These are phyloP conservation scores for Lepidium africanum DNA, from an alignment of 345 rosid species.

Conservation along the genomic window DNA sequence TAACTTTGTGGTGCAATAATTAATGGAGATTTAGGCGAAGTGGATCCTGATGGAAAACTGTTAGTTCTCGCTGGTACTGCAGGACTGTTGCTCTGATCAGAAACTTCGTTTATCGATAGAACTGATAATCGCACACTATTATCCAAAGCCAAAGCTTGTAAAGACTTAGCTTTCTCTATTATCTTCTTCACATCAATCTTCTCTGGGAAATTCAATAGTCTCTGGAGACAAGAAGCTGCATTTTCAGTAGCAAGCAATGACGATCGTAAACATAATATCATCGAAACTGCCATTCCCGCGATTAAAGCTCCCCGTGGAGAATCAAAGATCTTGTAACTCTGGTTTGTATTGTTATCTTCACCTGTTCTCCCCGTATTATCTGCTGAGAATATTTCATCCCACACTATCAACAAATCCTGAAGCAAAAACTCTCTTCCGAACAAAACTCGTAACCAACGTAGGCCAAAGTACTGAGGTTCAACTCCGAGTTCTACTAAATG, in stretches of 20 bases:
- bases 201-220: constrained; percentile 76
- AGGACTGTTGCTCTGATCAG: constrained; percentile 23
- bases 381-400: constrained; percentile 92
- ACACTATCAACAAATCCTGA: constrained; percentile 60
- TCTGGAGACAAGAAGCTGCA: constrained; percentile 87
- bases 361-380: constrained; percentile 34
- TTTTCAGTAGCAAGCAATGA: constrained; percentile 88
- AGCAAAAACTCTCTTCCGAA: constrained; percentile 90
- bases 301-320: constrained; percentile 77
- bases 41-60: constrained; percentile 42
- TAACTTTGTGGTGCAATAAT: constrained; percentile 65
- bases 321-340: constrained; percentile 43
- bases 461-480: constrained; percentile 95
- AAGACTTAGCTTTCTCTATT: constrained; percentile 64
- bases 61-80: constrained; percentile 38
- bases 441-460: constrained; percentile 91
- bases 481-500: constrained; percentile 91
- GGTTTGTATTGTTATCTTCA: constrained; percentile 26
- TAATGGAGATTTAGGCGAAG: constrained; percentile 58
- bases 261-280: constrained; percentile 78
- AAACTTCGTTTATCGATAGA: constrained; percentile 12
- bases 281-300: constrained; percentile 71
- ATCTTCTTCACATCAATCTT: constrained; percentile 53
- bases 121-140: constrained; percentile 28
- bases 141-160: constrained; percentile 57